Base-by-base conservation (phyloP, 495 filamentous ascomycete genomes). In the Talaromyces stipitatus region DNA sequence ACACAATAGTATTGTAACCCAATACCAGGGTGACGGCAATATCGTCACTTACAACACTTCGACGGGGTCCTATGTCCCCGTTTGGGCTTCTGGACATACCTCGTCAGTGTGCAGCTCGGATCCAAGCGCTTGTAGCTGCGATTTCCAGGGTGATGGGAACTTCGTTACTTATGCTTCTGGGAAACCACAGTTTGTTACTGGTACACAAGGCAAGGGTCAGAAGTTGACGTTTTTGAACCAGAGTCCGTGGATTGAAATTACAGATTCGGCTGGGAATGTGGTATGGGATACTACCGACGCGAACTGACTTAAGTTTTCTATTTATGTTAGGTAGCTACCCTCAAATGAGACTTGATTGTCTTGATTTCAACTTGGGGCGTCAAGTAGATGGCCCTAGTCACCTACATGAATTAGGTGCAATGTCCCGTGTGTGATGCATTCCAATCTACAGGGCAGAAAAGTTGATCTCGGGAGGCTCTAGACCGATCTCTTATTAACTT, bases 41-140 rank as follows among this genome's bases (percentile, higher is more conserved):
- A 55, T 55, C 9, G 54, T 55, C 54, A 55, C 54, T 2, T 55
- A 41, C 36, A 55, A 55, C 24, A 55, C 54, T 12, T 55, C 54
- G 23, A 46, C 54, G 5, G 54, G 54, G 14, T 12, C 16, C 0
- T 55, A 45, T 46, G 54, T 55, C 4, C 1, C 38, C 14, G 4
- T 55, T 18, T 55, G 54, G 54, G 12, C 54, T 18, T 55, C 54
- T 8, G 54, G 54, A 1, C 54, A 55, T 46, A 55, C 54, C 3
- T 46, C 54, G 10, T 26, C 23, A 3, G 24, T 28, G 20, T 55
- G 54, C 22, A 24, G 27, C 18, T 2, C 33, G 16, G 38, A 55
- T 29, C 12, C 38, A 9, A 30, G 23, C 30, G 26, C 38, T 11
- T 55, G 54, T 33, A 28, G 24, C 27, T 55, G 54, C 16, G 23